phyloP scores from a whole-genome alignment of 2,329 filamentous ascomycete genomes.

The Alternaria sp. region DNA sequence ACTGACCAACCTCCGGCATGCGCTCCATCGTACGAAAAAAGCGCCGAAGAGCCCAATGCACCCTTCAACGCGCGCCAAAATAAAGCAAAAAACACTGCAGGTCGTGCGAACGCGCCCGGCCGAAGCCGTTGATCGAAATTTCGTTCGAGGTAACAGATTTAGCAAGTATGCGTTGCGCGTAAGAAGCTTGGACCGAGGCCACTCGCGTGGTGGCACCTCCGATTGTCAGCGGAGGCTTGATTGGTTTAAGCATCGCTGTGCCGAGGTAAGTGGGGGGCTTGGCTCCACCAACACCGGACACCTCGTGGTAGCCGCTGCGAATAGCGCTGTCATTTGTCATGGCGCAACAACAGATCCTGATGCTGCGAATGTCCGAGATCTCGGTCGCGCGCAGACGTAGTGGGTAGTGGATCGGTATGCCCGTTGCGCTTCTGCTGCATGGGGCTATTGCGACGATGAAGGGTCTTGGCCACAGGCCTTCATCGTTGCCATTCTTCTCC shows the following conservation, averaged over 20 bases:
- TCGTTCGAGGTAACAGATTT: neutral
- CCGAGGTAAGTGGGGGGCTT: constrained; percentile 14
- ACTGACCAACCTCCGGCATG: neutral
- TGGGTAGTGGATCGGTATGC: constrained; percentile 5
- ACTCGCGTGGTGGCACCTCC: neutral
- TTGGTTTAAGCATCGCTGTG: neutral
- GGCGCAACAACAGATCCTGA: neutral
- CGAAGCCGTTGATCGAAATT: constrained; percentile 7
- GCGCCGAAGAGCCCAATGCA: neutral
- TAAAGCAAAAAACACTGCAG: neutral
- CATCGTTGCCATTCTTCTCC: neutral
- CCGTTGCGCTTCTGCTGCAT: neutral
- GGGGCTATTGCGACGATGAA: neutral
- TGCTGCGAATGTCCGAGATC: constrained; percentile 2
- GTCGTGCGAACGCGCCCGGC: constrained; percentile 11
- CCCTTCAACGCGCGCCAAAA: neutral
- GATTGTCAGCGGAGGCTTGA: neutral
- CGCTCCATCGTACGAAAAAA: neutral
- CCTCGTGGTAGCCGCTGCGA: neutral
- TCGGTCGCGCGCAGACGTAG: constrained; percentile 1
- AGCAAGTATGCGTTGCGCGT: neutral
- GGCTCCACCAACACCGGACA: neutral
- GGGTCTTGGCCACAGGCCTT: neutral
- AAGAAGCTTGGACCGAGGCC: neutral
- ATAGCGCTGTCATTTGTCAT: constrained; percentile 10